Evolutionary conservation across 257 asterid genomes (phyloP).

Genomic region (Lantana camara): DNA sequence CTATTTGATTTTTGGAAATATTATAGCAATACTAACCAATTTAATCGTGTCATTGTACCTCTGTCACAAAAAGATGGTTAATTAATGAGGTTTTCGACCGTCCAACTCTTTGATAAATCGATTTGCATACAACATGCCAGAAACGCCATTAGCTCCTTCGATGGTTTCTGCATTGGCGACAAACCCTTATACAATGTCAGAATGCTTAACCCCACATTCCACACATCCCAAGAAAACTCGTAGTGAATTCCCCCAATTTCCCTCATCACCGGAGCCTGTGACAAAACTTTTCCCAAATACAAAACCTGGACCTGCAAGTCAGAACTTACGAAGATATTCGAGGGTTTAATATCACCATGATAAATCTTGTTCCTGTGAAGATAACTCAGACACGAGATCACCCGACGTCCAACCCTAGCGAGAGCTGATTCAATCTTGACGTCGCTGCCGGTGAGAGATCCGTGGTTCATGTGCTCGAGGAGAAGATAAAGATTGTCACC

Average conservation of each 20-base stretch:
- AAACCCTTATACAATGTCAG: constrained; percentile 20
- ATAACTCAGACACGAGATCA: constrained; percentile 30
- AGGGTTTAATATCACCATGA: constrained; percentile 31
- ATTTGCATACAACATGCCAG: constrained; percentile 33
- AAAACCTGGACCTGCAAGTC: constrained; percentile 26
- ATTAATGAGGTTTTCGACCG: constrained; percentile 25
- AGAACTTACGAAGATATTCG: constrained; percentile 26
- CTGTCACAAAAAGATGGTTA: constrained; percentile 25
- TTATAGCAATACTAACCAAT: no score
- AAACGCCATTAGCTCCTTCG: constrained; percentile 23
- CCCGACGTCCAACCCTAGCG: constrained; percentile 11
- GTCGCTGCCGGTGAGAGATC: not conserved
- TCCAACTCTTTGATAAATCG: constrained; percentile 17
- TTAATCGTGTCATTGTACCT: not conserved
- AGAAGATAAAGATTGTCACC: constrained; percentile 19
- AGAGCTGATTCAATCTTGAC: constrained; percentile 14
- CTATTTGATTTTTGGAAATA: no score
- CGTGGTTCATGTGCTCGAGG: constrained; percentile 31
- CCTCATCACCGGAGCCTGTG: not conserved
- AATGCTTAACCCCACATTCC: constrained; percentile 38
- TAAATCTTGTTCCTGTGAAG: constrained; percentile 26
- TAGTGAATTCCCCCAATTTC: constrained; percentile 26
- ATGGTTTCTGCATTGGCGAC: constrained; percentile 11
- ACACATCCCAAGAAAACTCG: constrained; percentile 39
- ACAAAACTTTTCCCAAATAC: constrained; percentile 25